phyloP scores from a whole-genome alignment of 306 rosid species.

The Arachis stenosperma region DNA sequence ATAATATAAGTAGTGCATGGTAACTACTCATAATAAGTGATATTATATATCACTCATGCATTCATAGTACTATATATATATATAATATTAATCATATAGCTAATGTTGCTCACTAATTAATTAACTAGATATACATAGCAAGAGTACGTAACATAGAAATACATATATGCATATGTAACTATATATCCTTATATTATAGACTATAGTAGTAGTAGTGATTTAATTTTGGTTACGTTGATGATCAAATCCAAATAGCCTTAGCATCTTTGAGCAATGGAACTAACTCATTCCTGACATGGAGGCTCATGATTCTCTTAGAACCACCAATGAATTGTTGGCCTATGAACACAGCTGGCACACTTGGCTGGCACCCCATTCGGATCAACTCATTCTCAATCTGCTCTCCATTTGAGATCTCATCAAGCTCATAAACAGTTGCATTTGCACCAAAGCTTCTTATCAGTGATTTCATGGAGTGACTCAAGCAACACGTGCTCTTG shows the following conservation, averaged over 20 bases:
- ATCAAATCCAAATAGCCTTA: constrained; percentile 73
- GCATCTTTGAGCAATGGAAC: constrained; percentile 63
- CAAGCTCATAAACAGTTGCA: constrained; percentile 72
- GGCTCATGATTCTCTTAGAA: constrained; percentile 58
- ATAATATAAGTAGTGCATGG: no score
- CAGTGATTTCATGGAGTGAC: constrained; percentile 70
- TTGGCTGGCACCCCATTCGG: constrained; percentile 66
- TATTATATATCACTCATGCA: not conserved
- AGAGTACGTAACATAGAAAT: no score
- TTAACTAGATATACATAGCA: not conserved
- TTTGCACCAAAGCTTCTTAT: constrained; percentile 71
- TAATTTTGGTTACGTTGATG: not conserved
- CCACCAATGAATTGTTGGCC: constrained; percentile 72
- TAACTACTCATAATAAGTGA: not conserved
- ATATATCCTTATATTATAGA: no score
- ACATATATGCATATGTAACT: not conserved
- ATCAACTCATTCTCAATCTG: constrained; percentile 65
- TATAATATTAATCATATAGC: not conserved
- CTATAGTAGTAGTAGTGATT: not conserved
- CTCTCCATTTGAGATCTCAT: constrained; percentile 59
- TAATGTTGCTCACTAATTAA: not conserved
- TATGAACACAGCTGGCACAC: constrained; percentile 76
- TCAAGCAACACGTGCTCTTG: constrained; percentile 68
- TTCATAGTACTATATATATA: no score
- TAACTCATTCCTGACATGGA: constrained; percentile 65